A percentile compares a stretch with the other conserved stretches of the same genome.
phyloP scores from a whole-genome alignment of 805 yeast species.

The Wickerhamiella siamensis region DNA sequence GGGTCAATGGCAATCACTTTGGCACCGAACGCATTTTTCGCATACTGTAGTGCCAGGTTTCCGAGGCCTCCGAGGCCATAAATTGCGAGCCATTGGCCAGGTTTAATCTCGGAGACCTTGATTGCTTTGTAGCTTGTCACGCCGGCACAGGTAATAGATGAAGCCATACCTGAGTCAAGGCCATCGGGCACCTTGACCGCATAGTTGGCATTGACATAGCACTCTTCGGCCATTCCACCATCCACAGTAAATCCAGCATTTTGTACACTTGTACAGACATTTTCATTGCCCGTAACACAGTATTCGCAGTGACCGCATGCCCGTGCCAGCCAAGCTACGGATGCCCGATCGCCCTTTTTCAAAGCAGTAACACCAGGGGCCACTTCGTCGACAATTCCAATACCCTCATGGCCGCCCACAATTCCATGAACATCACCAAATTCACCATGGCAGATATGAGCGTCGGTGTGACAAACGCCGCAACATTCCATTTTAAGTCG shows the following conservation, averaged over 20 bases:
- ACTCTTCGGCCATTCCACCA: slow-evolving; percentile 85
- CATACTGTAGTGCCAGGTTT: slow-evolving; percentile 59
- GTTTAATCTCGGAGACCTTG: slow-evolving; percentile 54
- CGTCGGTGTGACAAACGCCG: slow-evolving; percentile 83
- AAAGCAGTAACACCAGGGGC: slow-evolving; percentile 58
- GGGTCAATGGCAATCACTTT: slow-evolving; percentile 61
- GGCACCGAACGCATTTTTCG: slow-evolving; percentile 54
- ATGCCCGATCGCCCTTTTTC: slow-evolving; percentile 68
- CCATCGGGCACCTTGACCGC: slow-evolving; percentile 68
- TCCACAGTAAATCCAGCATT: slow-evolving; percentile 81
- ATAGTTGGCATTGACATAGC: slow-evolving; percentile 76
- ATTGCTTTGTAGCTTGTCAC: slow-evolving; percentile 83
- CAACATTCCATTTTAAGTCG: slow-evolving; percentile 72
- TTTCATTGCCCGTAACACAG: slow-evolving; percentile 53
- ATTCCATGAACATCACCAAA: slow-evolving; percentile 59
- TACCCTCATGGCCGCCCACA: slow-evolving; percentile 86
- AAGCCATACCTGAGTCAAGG: slow-evolving; percentile 56
- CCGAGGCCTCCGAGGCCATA: slow-evolving; percentile 76
- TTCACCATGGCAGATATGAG: slow-evolving; percentile 94
- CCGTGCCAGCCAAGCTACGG: slow-evolving; percentile 72
- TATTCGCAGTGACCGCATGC: slow-evolving; percentile 66
- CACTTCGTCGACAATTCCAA: slow-evolving; percentile 68
- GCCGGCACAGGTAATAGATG: slow-evolving; percentile 86
- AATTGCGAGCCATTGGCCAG: slow-evolving; percentile 66
- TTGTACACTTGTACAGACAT: slow-evolving; percentile 54